These are phyloP conservation scores for Chaetomium strumarium DNA, from an alignment of 2,329 filamentous ascomycete species.

Conservation along the genomic window DNA sequence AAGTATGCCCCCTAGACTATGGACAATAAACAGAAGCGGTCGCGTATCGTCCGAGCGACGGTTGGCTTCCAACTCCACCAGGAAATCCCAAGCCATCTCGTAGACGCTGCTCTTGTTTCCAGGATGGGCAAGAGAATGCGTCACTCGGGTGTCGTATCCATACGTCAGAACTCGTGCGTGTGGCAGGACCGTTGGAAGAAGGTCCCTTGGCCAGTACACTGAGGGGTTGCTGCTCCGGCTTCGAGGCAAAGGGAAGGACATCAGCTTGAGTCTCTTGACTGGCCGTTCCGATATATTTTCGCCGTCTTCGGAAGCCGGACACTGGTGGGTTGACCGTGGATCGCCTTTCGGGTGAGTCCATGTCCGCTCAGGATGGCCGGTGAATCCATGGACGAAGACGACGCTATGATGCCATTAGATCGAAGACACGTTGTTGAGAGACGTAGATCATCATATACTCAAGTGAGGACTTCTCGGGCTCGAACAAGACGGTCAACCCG, in stretches of 20 bases:
- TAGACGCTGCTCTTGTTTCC: constrained; percentile 28
- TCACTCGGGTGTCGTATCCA: constrained; percentile 29
- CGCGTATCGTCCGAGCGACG: constrained; percentile 14
- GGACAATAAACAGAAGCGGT: constrained; percentile 29
- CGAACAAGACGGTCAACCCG: constrained; percentile 17
- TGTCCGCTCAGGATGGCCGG: constrained; percentile 20
- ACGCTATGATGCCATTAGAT: constrained; percentile 6
- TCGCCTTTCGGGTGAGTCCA: constrained; percentile 13
- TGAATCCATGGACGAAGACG: constrained; percentile 22
- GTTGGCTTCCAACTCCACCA: constrained; percentile 28
- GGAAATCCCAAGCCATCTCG: constrained; percentile 31
- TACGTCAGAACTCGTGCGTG: constrained; percentile 27
- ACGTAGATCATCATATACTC: constrained; percentile 2
- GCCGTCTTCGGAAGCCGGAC: background rate
- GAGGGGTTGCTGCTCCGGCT: background rate
- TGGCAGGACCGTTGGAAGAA: constrained; percentile 19
- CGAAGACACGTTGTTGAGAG: background rate
- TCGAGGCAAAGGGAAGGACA: background rate
- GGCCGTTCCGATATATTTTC: no score
- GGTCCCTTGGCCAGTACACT: constrained; percentile 20
- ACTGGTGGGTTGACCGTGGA: background rate
- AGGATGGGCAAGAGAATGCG: constrained; percentile 20
- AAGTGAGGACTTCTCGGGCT: background rate
- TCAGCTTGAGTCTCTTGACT: background rate
- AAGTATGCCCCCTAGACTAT: constrained; percentile 33